Conservation (phyloP, 306 rosid species). For the Pterocarpus santalinus region DNA sequence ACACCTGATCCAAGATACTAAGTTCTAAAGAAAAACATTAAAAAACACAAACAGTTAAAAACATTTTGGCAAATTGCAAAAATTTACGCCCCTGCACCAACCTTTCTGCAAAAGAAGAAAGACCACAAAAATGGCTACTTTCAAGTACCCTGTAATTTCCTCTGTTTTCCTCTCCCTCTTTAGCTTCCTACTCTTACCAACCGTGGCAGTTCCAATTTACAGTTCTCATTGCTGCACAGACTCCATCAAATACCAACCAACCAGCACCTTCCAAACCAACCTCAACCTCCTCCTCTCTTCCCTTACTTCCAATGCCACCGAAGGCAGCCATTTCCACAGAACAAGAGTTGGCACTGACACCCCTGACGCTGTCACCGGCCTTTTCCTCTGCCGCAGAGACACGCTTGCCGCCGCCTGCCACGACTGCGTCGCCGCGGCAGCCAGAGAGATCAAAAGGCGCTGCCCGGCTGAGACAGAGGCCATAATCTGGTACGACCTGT, state of each 20-base stretch:
- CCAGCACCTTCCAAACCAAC: slow-evolving; percentile 54
- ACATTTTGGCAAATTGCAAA: slow-evolving; percentile 9
- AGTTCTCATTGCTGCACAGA: slow-evolving; percentile 34
- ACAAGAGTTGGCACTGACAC: slow-evolving; percentile 24
- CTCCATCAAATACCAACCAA: slow-evolving; percentile 48
- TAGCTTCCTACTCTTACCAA: slow-evolving; percentile 5
- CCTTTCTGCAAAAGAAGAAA: slow-evolving; percentile 28
- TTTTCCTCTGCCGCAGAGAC: slow-evolving; percentile 69
- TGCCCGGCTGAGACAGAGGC: slow-evolving; percentile 58
- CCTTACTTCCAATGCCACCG: slow-evolving; percentile 55
- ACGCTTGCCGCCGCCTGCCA: slow-evolving; percentile 38
- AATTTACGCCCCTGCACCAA: background rate
- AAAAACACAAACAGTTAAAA: background rate
- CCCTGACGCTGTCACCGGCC: slow-evolving; percentile 43
- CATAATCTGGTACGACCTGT: slow-evolving; percentile 56
- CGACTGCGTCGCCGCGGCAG: slow-evolving; percentile 51
- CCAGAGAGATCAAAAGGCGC: background rate
- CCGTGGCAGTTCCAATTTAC: slow-evolving; percentile 29
- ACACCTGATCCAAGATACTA: background rate
- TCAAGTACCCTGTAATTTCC: slow-evolving; percentile 26
- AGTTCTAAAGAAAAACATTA: background rate
- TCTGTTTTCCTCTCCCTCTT: slow-evolving; percentile 32
- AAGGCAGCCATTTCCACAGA: slow-evolving; percentile 44
- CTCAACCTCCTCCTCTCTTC: slow-evolving; percentile 56
- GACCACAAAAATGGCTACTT: slow-evolving; percentile 35